Evolutionary conservation across 1,139 yeast species (phyloP), one percentile per base, ranked within the genome.

Genomic region (Eremothecium sinecaudum): DNA sequence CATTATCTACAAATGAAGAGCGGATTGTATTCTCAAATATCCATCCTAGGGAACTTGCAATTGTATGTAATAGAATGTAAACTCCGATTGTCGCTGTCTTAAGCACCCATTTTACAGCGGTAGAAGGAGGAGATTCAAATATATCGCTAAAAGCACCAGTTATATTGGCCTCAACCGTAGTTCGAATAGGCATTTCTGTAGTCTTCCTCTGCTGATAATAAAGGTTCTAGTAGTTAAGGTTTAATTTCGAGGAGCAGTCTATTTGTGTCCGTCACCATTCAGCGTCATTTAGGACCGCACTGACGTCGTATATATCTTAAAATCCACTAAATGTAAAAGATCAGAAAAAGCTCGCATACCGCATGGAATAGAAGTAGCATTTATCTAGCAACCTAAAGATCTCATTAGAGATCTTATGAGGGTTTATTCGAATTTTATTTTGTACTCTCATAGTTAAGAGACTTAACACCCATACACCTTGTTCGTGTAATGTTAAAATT

Each of bases 161-260:
- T 17, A 47, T 26, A 31, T 44, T 44, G 18, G 45, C 43, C 31
- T 41, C 43, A 5, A 45, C 17, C 17, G 43, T 44, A 13, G 39
- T 44, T 11, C 36, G 36, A 22, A 45, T 22, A 18, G 47, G 39
- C 49, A 45, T 45, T 10, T n/a, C 11, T 6, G 7, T 23, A 12
- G 12, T 23, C 8, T 23, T 9, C 11, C 11, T 12, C 21, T 19
- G 7, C 10, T 10, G 7, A 8, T 19, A 7, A 7, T 19, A 7
- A 19, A 19, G 21, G 9, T 19, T 19, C 9, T 7, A 19, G 21
- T 8, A 19, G 9, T 10, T 19, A 10, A n/a, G n/a, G n/a, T n/a
- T 19, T 19, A 19, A 19, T 7, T 19, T 19, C 9, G 10, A 19
- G 21, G 21, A 19, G 10, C 10, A 10, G 21, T 19, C 14, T 23